A percentile compares a stretch with the other conserved stretches of the same genome.
Evolutionary conservation across 805 yeast genomes (phyloP).

Genomic region (Hyphopichia homilentoma): DNA sequence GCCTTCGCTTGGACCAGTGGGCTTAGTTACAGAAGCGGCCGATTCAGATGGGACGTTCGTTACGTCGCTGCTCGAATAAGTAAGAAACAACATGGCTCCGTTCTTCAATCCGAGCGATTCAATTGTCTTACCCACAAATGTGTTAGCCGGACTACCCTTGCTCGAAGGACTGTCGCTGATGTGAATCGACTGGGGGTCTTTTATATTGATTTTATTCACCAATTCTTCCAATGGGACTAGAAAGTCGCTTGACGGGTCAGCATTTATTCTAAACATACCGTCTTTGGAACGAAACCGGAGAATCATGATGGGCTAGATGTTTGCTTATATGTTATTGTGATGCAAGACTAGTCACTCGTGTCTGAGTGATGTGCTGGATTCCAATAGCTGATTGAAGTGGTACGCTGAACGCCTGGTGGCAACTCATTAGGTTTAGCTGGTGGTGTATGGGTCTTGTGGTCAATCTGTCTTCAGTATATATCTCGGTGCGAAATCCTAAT

Average conservation of each 20-base stretch:
- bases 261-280: constrained; percentile 71
- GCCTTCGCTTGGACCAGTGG: neutral
- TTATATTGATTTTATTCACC: constrained; percentile 16
- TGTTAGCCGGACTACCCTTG: constrained; percentile 36
- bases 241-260: constrained; percentile 45
- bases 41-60: constrained; percentile 1
- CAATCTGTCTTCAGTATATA: too few relatives aligned
- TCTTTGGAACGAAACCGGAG: constrained; percentile 79
- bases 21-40: constrained; percentile 1
- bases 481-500: too few relatives aligned
- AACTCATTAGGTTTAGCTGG: too few relatives aligned
- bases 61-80: constrained; percentile 20
- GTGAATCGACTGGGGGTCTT: constrained; percentile 20
- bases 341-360: too few relatives aligned
- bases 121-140: constrained; percentile 34
- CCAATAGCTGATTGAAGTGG: too few relatives aligned
- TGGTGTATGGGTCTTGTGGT: too few relatives aligned
- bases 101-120: constrained; percentile 49
- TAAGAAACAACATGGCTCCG: constrained; percentile 54
- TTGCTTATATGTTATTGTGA: too few relatives aligned
- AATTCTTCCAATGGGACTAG: constrained; percentile 41
- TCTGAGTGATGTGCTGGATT: too few relatives aligned
- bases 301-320: too few relatives aligned
- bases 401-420: too few relatives aligned
- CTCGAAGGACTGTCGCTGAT: constrained; percentile 47